Percentiles rank a stretch among this genome's conserved stretches.
Conservation (phyloP, 2,329 filamentous ascomycete genomes). For the Sporothrix inflata region DNA sequence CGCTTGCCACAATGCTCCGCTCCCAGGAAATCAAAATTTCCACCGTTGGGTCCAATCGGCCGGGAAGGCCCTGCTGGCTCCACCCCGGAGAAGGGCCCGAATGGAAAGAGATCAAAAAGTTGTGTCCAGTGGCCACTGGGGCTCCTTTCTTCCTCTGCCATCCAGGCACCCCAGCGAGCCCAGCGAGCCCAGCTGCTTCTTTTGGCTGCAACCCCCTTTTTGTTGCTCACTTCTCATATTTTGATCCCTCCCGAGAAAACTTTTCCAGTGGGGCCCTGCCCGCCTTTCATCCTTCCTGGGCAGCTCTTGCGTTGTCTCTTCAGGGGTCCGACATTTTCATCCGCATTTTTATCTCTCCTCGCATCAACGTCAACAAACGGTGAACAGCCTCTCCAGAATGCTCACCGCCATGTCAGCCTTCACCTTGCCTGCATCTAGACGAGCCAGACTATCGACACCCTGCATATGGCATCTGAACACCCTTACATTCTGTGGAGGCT, state of each 20-base stretch:
- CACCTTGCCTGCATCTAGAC: slow-evolving; percentile 6
- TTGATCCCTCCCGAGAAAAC: slow-evolving; percentile 15
- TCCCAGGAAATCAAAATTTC: slow-evolving; percentile 19
- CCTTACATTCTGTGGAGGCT: not conserved
- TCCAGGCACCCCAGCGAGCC: not conserved
- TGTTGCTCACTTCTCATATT: slow-evolving; percentile 3
- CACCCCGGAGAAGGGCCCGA: slow-evolving; percentile 26
- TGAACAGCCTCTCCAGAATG: not conserved
- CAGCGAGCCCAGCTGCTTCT: not conserved
- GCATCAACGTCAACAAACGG: not conserved
- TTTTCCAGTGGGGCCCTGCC: slow-evolving; percentile 18
- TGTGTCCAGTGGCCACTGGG: not conserved
- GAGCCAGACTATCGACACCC: not conserved
- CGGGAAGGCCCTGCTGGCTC: slow-evolving; percentile 24
- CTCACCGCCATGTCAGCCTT: slow-evolving; percentile 13
- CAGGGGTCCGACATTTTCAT: not conserved
- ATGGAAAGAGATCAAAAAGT: slow-evolving; percentile 1
- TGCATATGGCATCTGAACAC: slow-evolving; percentile 6
- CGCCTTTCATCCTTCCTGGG: slow-evolving; percentile 18
- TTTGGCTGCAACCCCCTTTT: not conserved
- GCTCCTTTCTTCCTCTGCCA: not conserved
- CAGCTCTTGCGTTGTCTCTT: not conserved
- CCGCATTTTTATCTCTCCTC: not conserved
- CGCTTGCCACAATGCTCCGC: slow-evolving; percentile 17
- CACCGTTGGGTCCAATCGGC: slow-evolving; percentile 27